These are phyloP conservation scores for Phlebiopsis gigantea DNA, from an alignment of 768 basidiomycete species.

Conservation along the genomic window DNA sequence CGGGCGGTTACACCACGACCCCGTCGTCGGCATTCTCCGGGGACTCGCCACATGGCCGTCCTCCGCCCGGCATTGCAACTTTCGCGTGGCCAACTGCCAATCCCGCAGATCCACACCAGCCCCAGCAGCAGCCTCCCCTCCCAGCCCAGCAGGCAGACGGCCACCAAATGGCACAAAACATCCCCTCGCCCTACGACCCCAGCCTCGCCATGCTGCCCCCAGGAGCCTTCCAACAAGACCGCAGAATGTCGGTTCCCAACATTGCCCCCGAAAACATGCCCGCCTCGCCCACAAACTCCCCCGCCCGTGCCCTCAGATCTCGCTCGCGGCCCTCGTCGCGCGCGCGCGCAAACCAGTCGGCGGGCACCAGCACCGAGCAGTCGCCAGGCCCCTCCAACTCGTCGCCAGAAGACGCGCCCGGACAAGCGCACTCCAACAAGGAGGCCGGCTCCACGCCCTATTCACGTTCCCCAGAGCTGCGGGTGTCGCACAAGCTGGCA, in stretches of 20 bases:
- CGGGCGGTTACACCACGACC: conserved; percentile 20
- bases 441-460: conserved; percentile 72
- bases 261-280: conserved; percentile 40
- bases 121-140: conserved; percentile 9
- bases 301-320: conserved; percentile 53
- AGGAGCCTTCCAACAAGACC: conserved; percentile 54
- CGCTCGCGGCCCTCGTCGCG: conserved; percentile 71
- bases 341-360: conserved; percentile 36
- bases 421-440: conserved; percentile 27
- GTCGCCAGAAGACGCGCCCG: conserved; percentile 15
- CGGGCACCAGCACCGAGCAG: conserved; percentile 27
- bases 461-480: conserved; percentile 90
- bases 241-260: conserved; percentile 69
- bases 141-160: conserved; percentile 5
- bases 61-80: conserved; percentile 56
- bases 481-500: conserved; percentile 94
- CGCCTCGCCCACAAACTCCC: conserved; percentile 36
- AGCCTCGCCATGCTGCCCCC: conserved; percentile 44
- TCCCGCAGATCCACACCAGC: conserved; percentile 28
- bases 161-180: conserved; percentile 16
- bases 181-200: conserved; percentile 22
- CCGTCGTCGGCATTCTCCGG: conserved; percentile 48
- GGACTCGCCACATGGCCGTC: conserved; percentile 60
- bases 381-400: conserved; percentile 14
- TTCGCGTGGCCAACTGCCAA: conserved; percentile 64